Conservation (phyloP, 2,329 filamentous ascomycete species). For the Colletotrichum caudatum region DNA sequence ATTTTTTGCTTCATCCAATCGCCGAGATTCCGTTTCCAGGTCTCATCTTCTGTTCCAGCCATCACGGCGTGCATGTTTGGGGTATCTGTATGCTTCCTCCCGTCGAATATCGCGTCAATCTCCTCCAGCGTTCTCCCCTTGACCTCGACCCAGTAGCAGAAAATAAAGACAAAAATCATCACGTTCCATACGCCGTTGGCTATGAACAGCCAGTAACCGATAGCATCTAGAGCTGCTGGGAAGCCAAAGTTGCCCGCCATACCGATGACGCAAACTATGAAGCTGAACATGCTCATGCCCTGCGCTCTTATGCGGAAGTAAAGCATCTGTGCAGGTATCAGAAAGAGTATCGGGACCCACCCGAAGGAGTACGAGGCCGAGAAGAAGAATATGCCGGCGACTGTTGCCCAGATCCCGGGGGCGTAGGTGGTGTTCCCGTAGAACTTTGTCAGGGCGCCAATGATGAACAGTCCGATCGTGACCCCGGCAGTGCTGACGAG, state of each 20-base stretch:
- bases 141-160: slow-evolving; percentile 19
- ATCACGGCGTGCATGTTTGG: slow-evolving; percentile 3
- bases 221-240: background rate
- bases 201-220: slow-evolving; percentile 14
- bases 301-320: slow-evolving; percentile 18
- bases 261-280: background rate
- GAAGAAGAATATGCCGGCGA: background rate
- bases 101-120: slow-evolving; percentile 21
- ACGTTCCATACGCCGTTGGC: slow-evolving; percentile 5
- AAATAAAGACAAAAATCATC: slow-evolving; percentile 2
- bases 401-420: slow-evolving; percentile 9
- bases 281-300: slow-evolving; percentile 29
- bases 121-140: slow-evolving; percentile 12
- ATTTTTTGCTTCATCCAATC: slow-evolving; percentile 6
- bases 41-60: slow-evolving; percentile 9
- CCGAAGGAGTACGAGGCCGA: slow-evolving; percentile 7
- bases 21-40: slow-evolving; percentile 1
- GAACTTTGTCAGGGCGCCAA: slow-evolving; percentile 1
- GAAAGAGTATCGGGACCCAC: slow-evolving; percentile 14
- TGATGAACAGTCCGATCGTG: background rate
- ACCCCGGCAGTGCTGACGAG: slow-evolving; percentile 12
- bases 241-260: slow-evolving; percentile 19
- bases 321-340: slow-evolving; percentile 14
- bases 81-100: slow-evolving; percentile 13
- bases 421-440: background rate